A percentile compares a stretch with the other conserved stretches of the same genome.
These are phyloP conservation scores for Diaporthe citrichinensis DNA, from an alignment of 2,329 filamentous ascomycete species.

Conservation along the genomic window DNA sequence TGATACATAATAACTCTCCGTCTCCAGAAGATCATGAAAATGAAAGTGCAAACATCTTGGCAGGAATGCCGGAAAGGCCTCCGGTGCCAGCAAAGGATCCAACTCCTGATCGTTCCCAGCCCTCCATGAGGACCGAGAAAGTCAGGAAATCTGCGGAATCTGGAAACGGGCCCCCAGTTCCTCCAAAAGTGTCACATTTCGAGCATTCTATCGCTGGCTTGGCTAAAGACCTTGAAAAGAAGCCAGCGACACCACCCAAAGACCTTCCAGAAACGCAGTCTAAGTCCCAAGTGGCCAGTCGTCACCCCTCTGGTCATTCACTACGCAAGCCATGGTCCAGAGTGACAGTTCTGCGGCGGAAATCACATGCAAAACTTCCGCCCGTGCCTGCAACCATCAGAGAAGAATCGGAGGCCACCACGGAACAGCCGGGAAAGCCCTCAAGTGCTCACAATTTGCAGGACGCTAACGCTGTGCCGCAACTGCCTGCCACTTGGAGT, in stretches of 20 bases:
- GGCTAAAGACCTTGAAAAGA: not conserved
- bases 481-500: slow-evolving; percentile 46
- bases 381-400: slow-evolving; percentile 23
- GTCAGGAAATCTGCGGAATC: not conserved
- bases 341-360: slow-evolving; percentile 29
- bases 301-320: slow-evolving; percentile 24
- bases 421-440: not conserved
- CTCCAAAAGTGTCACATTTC: not conserved
- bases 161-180: not conserved
- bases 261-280: not conserved
- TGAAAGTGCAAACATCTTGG: not conserved
- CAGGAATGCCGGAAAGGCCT: not conserved
- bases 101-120: not conserved
- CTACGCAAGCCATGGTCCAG: slow-evolving; percentile 33
- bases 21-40: not conserved
- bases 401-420: slow-evolving; percentile 19
- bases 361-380: not conserved
- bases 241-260: slow-evolving; percentile 35
- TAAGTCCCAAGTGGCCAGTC: not conserved
- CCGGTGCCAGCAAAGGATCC: slow-evolving; percentile 18
- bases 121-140: not conserved
- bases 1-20: slow-evolving; percentile 39
- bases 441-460: not conserved
- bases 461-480: slow-evolving; percentile 18
- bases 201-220: not conserved